These are phyloP conservation scores for Rutstroemia sydowiana DNA, from an alignment of 2,329 filamentous ascomycete species.

Conservation along the genomic window DNA sequence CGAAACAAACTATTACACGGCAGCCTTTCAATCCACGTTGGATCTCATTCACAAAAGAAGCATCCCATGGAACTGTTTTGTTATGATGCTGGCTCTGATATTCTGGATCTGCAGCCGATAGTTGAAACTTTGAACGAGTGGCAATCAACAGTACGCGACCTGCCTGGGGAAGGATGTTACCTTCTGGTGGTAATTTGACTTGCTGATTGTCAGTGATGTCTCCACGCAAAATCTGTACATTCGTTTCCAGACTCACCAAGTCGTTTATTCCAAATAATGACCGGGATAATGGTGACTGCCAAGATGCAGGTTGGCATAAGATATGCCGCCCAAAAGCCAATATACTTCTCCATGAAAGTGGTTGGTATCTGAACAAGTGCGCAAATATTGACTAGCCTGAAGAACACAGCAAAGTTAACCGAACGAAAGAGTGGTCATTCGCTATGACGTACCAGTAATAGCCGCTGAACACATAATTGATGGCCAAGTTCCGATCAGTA, in stretches of 20 bases:
- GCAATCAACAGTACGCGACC: neutral
- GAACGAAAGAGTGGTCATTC: neutral
- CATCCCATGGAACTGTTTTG: neutral
- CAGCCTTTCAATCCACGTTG: neutral
- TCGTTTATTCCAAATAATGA: too few relatives aligned
- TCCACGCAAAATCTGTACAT: too few relatives aligned
- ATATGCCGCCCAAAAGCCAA: neutral
- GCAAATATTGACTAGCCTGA: neutral
- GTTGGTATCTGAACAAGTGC: neutral
- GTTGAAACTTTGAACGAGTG: neutral
- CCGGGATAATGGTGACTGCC: too few relatives aligned
- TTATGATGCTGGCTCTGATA: neutral
- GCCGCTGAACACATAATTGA: neutral
- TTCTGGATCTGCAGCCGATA: neutral
- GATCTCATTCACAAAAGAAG: neutral
- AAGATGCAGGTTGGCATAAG: neutral
- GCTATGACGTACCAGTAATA: neutral
- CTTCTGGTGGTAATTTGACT: neutral
- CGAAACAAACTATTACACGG: neutral
- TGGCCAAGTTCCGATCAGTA: neutral
- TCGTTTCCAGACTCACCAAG: too few relatives aligned
- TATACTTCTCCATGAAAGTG: neutral
- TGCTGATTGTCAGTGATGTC: neutral
- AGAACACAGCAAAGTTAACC: too few relatives aligned
- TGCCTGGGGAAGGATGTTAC: neutral